phyloP scores from a whole-genome alignment of 345 rosid genomes.

The Zanthoxylum bungeanum region DNA sequence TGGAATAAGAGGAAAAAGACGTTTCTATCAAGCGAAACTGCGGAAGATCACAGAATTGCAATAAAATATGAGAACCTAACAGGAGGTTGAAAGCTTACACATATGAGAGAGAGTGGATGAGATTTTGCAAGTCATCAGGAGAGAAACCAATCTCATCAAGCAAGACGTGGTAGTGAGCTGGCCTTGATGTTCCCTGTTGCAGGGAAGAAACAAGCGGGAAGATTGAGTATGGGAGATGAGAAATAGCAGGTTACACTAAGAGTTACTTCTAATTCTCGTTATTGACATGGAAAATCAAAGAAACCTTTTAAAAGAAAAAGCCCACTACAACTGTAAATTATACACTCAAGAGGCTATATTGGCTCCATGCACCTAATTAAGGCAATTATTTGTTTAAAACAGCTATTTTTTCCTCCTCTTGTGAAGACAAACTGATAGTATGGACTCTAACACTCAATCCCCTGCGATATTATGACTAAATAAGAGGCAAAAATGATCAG shows the following conservation, averaged over 20 bases:
- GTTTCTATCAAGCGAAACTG: slow-evolving; percentile 4
- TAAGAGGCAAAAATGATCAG: neutral
- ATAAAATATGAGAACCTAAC: slow-evolving; percentile 4
- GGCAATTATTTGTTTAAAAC: neutral
- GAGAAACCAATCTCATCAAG: slow-evolving; percentile 83
- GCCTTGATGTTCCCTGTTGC: slow-evolving; percentile 82
- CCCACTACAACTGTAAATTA: neutral
- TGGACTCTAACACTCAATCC: neutral
- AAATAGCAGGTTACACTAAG: neutral
- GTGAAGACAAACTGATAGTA: neutral
- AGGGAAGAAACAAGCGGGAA: neutral
- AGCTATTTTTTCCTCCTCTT: neutral
- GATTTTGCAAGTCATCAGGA: slow-evolving; percentile 61
- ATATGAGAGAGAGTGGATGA: slow-evolving; percentile 69
- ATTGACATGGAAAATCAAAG: neutral
- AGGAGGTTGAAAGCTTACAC: slow-evolving; percentile 52
- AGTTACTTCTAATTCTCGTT: neutral
- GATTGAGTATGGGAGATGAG: neutral
- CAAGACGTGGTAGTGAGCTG: slow-evolving; percentile 84
- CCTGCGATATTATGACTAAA: neutral
- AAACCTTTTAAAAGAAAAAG: neutral
- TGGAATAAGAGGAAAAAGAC: slow-evolving; percentile 19
- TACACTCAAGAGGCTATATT: neutral
- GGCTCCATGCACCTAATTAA: neutral
- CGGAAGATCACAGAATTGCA: neutral